These are phyloP conservation scores for Periglandula ipomoeae DNA, from an alignment of 2,329 filamentous ascomycete genomes.

Conservation along the genomic window DNA sequence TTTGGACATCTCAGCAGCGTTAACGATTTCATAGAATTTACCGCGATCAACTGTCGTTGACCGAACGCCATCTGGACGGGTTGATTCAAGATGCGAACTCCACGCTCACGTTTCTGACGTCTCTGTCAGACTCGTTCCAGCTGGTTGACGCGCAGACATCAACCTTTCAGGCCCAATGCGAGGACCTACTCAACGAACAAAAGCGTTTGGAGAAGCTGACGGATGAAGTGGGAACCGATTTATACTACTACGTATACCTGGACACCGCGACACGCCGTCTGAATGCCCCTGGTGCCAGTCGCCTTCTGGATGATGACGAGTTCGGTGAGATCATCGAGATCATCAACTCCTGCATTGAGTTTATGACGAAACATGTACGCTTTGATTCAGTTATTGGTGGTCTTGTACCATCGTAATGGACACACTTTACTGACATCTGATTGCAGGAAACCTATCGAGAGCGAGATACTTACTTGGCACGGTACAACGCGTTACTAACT, in stretches of 20 bases:
- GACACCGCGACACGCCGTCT: conserved; percentile 83
- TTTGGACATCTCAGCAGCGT: conserved; percentile 4
- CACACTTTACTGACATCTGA: background rate
- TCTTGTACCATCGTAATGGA: background rate
- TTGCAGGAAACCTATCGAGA: conserved; percentile 71
- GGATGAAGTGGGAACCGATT: conserved; percentile 75
- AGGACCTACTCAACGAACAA: conserved; percentile 77
- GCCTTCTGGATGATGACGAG: conserved; percentile 71
- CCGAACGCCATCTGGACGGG: conserved; percentile 71
- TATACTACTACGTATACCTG: conserved; percentile 91
- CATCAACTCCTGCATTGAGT: conserved; percentile 82
- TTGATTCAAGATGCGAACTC: conserved; percentile 69
- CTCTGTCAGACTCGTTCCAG: conserved; percentile 77
- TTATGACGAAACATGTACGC: conserved; percentile 79
- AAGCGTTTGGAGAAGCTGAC: conserved; percentile 68
- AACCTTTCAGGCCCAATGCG: conserved; percentile 88
- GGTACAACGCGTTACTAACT: conserved; percentile 73
- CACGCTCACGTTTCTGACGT: conserved; percentile 66
- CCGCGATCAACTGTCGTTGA: conserved; percentile 69
- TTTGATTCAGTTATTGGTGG: background rate
- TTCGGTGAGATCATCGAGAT: conserved; percentile 84
- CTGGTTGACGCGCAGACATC: conserved; percentile 83
- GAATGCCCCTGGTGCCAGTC: conserved; percentile 84
- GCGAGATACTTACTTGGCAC: conserved; percentile 75
- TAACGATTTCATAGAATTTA: conserved; percentile 50